Conservation (phyloP, 495 filamentous ascomycete genomes). For the Hypoxylon cercidicola region DNA sequence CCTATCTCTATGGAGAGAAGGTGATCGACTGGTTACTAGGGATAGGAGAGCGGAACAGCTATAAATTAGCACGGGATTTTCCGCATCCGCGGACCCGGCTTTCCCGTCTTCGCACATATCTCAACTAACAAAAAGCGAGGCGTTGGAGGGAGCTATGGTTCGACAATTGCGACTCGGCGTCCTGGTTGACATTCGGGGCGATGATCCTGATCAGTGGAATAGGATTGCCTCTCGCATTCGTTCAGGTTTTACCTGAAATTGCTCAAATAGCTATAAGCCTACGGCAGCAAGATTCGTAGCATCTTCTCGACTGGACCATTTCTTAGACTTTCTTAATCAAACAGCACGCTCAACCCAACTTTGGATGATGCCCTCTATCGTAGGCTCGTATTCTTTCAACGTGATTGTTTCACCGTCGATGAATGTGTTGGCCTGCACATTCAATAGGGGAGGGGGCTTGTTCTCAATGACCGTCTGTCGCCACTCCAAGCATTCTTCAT, state of each 20-base stretch:
- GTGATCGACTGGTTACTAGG: background rate
- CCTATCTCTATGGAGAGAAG: conserved; percentile 4
- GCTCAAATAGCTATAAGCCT: conserved; percentile 20
- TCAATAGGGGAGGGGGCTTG: conserved; percentile 47
- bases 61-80: conserved; percentile 28
- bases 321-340: conserved; percentile 1
- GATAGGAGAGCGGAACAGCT: conserved; percentile 9
- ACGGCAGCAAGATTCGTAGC: background rate
- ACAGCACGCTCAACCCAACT: conserved; percentile 54
- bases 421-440: conserved; percentile 59
- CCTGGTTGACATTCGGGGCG: conserved; percentile 19
- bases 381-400: conserved; percentile 58
- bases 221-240: conserved; percentile 11
- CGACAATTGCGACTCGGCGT: conserved; percentile 17
- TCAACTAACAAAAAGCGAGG: conserved; percentile 14
- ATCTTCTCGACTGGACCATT: background rate
- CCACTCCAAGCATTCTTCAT: conserved; percentile 51
- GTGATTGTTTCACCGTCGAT: conserved; percentile 46
- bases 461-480: conserved; percentile 51
- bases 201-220: conserved; percentile 20
- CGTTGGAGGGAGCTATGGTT: conserved; percentile 19
- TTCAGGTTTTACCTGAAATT: conserved; percentile 28
- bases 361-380: conserved; percentile 52
- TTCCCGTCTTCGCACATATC: conserved; percentile 15
- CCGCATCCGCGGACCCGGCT: conserved; percentile 25